Conservation (phyloP, 805 yeast genomes). For the Wickerhamia fluorescens region DNA sequence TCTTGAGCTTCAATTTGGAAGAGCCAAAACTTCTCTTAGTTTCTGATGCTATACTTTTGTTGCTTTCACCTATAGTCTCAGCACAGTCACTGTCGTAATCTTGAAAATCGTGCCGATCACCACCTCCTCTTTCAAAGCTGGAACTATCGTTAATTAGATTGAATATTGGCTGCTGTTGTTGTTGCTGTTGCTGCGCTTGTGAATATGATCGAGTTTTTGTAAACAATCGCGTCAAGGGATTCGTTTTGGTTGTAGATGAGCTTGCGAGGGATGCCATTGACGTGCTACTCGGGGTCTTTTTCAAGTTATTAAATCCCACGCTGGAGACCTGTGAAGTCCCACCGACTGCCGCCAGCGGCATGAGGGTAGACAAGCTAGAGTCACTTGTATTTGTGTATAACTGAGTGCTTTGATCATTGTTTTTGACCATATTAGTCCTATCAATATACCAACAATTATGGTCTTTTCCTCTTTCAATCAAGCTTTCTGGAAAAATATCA, state of each 20-base stretch:
- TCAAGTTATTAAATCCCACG: constrained; percentile 23
- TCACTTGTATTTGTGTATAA: constrained; percentile 7
- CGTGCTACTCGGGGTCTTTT: constrained; percentile 22
- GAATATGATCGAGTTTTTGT: constrained; percentile 21
- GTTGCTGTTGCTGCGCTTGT: constrained; percentile 7
- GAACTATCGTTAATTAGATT: no score
- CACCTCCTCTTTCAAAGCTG: no score
- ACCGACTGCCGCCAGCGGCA: constrained; percentile 3
- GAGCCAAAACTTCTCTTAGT: no score
- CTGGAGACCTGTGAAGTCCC: constrained; percentile 8
- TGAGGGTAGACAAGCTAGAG: constrained; percentile 6
- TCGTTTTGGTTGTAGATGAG: constrained; percentile 16
- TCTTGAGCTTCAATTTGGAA: neutral
- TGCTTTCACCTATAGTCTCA: no score
- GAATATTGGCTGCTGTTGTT: no score
- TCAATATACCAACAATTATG: no score
- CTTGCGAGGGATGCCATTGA: constrained; percentile 18
- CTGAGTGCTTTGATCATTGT: constrained; percentile 2
- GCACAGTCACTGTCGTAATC: no score
- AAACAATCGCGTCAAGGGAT: constrained; percentile 24
- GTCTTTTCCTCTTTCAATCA: no score
- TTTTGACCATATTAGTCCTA: no score
- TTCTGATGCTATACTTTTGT: no score
- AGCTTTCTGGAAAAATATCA: no score
- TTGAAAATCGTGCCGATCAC: no score